Percentiles rank a stretch among this genome's conserved stretches.
Evolutionary conservation across 805 yeast species (phyloP).

Genomic region (Priceomyces haplophilus): DNA sequence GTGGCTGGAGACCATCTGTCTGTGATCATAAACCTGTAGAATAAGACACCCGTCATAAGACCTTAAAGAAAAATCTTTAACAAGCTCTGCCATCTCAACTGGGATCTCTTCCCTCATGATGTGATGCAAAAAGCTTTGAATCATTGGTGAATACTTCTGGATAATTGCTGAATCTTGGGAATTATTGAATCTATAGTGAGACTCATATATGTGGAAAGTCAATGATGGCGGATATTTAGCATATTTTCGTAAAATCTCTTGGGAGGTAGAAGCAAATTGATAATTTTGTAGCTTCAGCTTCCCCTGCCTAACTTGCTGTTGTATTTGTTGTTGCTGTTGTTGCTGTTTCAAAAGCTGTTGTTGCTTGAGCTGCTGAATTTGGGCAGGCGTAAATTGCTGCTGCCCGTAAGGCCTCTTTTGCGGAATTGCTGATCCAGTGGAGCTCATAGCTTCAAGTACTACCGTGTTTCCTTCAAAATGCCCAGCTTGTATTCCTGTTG

Average conservation of each 20-base stretch:
- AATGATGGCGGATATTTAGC: conserved; percentile 75
- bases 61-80: conserved; percentile 79
- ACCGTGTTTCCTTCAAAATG: neutral
- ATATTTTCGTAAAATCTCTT: conserved; percentile 72
- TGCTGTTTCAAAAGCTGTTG: conserved; percentile 8
- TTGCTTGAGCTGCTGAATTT: conserved; percentile 14
- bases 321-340: conserved; percentile 20
- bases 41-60: conserved; percentile 90
- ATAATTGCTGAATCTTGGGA: conserved; percentile 76
- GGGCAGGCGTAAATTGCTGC: conserved; percentile 18
- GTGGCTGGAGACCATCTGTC: conserved; percentile 41
- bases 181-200: conserved; percentile 87
- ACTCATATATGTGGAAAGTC: conserved; percentile 87
- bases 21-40: conserved; percentile 81
- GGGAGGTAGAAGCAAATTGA: conserved; percentile 67
- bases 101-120: conserved; percentile 84
- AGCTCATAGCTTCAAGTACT: conserved; percentile 1
- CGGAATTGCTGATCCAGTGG: conserved; percentile 2
- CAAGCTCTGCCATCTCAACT: conserved; percentile 81
- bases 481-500: neutral
- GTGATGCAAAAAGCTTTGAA: conserved; percentile 74
- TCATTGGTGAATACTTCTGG: conserved; percentile 72
- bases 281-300: conserved; percentile 33
- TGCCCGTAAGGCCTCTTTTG: conserved; percentile 18
- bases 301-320: conserved; percentile 18